Evolutionary conservation across 768 basidiomycete genomes (phyloP), one percentile per base, ranked within the genome.

Genomic region (Mycena latifolia): DNA sequence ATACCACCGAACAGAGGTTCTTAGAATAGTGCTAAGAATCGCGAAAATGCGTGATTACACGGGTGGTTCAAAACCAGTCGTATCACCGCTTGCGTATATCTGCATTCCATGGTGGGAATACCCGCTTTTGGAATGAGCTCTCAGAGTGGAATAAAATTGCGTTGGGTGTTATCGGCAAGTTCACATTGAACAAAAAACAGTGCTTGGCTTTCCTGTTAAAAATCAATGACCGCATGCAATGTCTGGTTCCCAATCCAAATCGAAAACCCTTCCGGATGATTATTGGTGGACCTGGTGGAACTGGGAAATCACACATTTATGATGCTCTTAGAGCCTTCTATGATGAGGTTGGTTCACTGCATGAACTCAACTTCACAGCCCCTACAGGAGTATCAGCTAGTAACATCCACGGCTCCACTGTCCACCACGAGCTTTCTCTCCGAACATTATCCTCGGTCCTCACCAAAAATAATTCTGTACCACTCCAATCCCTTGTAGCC

Each of bases 271-370:
- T 72, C 20, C 66, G 67, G 4, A 17, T 73, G 18, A 59, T 72
- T 18, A 39, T 74, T 31, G 59, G 39, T 29, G 71, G 73, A 20
- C 67, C 72, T 31, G 73, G 72, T 20, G 73, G 73, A 20, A 57
- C 72, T 24, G 73, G 73, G 15, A 74, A 74, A 50, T 72, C 73
- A 1, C 69, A 66, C 37, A 24, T 72, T 22, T 68, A 71, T 33
- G 59, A 72, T 14, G 73, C 71, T 2, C 33, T 63, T 18, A 56
- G 39, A n/a, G 51, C 35, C 1, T 73, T 64, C 31, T 71, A 71
- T 22, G 27, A 58, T 8, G 24, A 20, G 3, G 18, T 58, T 5
- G 37, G 46, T 1, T 22, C 50, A 25, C 41, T 33, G 3, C 8
- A 25, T 1, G 60, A 61, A 12, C 39, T 74, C 5, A 39, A 62